Percentiles rank a stretch among this genome's conserved stretches.
These are phyloP conservation scores for Lepidium sativum DNA, from an alignment of 345 rosid species.

Conservation along the genomic window DNA sequence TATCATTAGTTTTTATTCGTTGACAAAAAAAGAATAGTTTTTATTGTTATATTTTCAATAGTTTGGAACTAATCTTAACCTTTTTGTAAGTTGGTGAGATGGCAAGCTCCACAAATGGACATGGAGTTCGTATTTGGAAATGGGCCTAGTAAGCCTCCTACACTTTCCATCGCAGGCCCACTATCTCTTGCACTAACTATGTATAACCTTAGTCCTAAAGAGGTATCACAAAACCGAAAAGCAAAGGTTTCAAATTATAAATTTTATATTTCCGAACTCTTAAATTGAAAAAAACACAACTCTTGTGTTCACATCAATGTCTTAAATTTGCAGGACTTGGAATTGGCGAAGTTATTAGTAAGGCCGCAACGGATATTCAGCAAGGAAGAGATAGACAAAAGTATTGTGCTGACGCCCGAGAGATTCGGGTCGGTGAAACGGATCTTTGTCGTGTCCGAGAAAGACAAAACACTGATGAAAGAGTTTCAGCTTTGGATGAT, in stretches of 20 bases:
- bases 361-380: constrained; percentile 35
- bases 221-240: constrained; percentile 20
- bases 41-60: no score
- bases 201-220: constrained; percentile 46
- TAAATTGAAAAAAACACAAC: background rate
- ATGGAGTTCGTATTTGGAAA: constrained; percentile 27
- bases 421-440: constrained; percentile 43
- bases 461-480: constrained; percentile 21
- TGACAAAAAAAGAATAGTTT: no score
- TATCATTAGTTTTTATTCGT: no score
- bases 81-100: constrained; percentile 20
- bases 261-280: background rate
- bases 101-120: constrained; percentile 31
- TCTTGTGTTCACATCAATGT: background rate
- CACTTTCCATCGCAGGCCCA: constrained; percentile 36
- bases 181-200: constrained; percentile 12
- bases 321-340: constrained; percentile 30
- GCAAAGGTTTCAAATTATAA: no score
- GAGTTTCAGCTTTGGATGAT: constrained; percentile 38
- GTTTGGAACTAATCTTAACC: no score
- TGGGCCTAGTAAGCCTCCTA: constrained; percentile 41
- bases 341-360: constrained; percentile 39
- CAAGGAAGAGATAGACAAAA: constrained; percentile 30
- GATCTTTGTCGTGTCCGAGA: constrained; percentile 33
- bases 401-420: constrained; percentile 25